Conservation (phyloP, 495 filamentous ascomycete genomes). For the Niebla homalea region DNA sequence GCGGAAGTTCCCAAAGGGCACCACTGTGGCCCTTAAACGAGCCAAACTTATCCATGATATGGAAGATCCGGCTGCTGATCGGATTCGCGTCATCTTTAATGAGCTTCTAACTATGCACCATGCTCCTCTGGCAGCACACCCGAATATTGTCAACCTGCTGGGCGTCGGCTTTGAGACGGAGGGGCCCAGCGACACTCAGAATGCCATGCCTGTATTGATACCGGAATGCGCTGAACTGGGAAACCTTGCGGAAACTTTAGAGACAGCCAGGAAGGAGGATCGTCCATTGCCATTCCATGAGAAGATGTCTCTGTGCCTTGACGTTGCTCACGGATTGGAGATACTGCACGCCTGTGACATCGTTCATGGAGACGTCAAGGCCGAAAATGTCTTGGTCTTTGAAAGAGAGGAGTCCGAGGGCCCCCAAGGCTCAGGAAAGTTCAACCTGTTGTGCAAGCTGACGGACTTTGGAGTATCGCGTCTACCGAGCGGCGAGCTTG, state of each 20-base stretch:
- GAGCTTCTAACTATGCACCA: constrained; percentile 19
- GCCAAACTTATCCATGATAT: constrained; percentile 11
- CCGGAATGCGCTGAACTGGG: constrained; percentile 19
- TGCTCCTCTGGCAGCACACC: constrained; percentile 16
- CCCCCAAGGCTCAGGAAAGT: neutral
- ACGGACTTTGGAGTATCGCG: constrained; percentile 18
- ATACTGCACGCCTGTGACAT: constrained; percentile 22
- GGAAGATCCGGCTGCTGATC: constrained; percentile 7
- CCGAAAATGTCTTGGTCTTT: constrained; percentile 20
- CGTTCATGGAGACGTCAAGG: constrained; percentile 21
- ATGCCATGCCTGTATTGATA: constrained; percentile 18
- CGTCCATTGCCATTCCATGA: constrained; percentile 16
- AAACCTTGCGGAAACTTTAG: constrained; percentile 19
- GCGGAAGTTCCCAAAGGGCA: constrained; percentile 11
- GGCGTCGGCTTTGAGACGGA: constrained; percentile 19
- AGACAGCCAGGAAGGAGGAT: constrained; percentile 19
- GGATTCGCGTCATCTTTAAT: constrained; percentile 15
- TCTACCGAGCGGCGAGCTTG: constrained; percentile 9
- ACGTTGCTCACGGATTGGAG: constrained; percentile 20
- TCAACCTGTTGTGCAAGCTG: constrained; percentile 10
- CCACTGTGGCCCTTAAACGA: constrained; percentile 17
- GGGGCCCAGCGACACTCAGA: constrained; percentile 12
- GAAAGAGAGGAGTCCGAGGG: constrained; percentile 3
- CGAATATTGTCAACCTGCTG: constrained; percentile 21
- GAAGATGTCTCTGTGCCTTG: constrained; percentile 16